phyloP scores from a whole-genome alignment of 192 early-diverging fungal genomes.

The Kappamyces sp. region DNA sequence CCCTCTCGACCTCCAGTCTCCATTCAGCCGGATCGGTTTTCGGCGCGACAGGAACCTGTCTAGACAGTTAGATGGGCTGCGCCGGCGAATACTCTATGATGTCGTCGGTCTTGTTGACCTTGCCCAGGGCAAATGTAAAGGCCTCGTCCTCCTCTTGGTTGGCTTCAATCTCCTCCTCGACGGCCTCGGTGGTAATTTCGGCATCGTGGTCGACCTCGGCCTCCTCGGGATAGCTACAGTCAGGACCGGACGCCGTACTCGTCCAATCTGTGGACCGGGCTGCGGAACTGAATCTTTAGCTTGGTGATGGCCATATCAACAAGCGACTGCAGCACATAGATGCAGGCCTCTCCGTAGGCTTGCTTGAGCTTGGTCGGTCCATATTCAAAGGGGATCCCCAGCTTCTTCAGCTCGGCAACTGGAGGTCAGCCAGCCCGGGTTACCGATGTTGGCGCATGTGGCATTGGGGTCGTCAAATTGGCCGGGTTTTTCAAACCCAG shows the following conservation, averaged over 20 bases:
- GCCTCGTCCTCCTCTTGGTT: slow-evolving; percentile 47
- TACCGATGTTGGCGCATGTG: slow-evolving; percentile 46
- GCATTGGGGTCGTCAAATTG: slow-evolving; percentile 62
- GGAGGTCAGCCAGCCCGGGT: slow-evolving; percentile 1
- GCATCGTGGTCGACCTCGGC: slow-evolving; percentile 58
- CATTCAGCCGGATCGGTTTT: slow-evolving; percentile 46
- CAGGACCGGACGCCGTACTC: slow-evolving; percentile 33
- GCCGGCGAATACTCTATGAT: slow-evolving; percentile 17
- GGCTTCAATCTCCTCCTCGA: slow-evolving; percentile 40
- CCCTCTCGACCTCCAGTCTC: slow-evolving; percentile 54
- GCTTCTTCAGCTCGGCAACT: slow-evolving; percentile 45
- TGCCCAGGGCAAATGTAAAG: slow-evolving; percentile 22
- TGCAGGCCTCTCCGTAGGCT: slow-evolving; percentile 47
- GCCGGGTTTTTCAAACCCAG: slow-evolving; percentile 39
- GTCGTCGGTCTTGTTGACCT: slow-evolving; percentile 19
- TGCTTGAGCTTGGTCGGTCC: slow-evolving; percentile 52
- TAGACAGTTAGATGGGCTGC: neutral
- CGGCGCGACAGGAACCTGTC: slow-evolving; percentile 12
- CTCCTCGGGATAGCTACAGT: slow-evolving; percentile 50
- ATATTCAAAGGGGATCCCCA: slow-evolving; percentile 45
- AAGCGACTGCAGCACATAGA: slow-evolving; percentile 35
- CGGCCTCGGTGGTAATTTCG: slow-evolving; percentile 50
- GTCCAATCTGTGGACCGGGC: slow-evolving; percentile 46
- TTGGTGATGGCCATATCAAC: slow-evolving; percentile 38
- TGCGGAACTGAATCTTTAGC: slow-evolving; percentile 36